phyloP scores from a whole-genome alignment of 1,284 basidiomycete species.

The Boletus semigastroideus region DNA sequence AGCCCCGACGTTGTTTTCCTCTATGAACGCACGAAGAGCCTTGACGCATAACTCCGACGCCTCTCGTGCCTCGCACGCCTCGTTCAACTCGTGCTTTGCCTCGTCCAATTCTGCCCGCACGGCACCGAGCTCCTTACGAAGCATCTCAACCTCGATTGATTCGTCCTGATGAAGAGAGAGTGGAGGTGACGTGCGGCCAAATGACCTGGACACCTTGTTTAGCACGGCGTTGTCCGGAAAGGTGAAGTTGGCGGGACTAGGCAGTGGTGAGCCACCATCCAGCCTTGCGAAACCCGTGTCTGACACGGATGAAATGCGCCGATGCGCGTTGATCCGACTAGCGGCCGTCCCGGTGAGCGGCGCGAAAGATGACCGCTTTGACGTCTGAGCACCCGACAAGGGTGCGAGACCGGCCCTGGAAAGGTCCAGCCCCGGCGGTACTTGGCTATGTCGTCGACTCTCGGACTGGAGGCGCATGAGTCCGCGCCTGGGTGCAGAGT shows the following conservation, averaged over 20 bases:
- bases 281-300: conserved; percentile 43
- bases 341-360: conserved; percentile 58
- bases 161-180: conserved; percentile 34
- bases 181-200: conserved; percentile 47
- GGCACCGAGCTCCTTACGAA: conserved; percentile 62
- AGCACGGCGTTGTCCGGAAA: conserved; percentile 24
- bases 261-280: conserved; percentile 30
- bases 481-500: conserved; percentile 55
- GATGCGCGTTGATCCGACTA: conserved; percentile 51
- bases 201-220: conserved; percentile 34
- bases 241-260: conserved; percentile 31
- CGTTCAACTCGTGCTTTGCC: conserved; percentile 64
- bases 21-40: conserved; percentile 83
- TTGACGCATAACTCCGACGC: conserved; percentile 86
- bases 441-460: conserved; percentile 62
- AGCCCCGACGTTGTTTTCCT: conserved; percentile 62
- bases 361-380: conserved; percentile 70
- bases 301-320: conserved; percentile 68
- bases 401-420: conserved; percentile 45
- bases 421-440: conserved; percentile 53
- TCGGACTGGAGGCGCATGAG: conserved; percentile 91
- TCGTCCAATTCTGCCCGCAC: conserved; percentile 63
- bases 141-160: conserved; percentile 47
- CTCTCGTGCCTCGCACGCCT: conserved; percentile 79
- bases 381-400: conserved; percentile 45